Percentiles rank a stretch among this genome's conserved stretches.
Evolutionary conservation across 345 rosid genomes (phyloP).

Genomic region (Lumnitzera racemosa): DNA sequence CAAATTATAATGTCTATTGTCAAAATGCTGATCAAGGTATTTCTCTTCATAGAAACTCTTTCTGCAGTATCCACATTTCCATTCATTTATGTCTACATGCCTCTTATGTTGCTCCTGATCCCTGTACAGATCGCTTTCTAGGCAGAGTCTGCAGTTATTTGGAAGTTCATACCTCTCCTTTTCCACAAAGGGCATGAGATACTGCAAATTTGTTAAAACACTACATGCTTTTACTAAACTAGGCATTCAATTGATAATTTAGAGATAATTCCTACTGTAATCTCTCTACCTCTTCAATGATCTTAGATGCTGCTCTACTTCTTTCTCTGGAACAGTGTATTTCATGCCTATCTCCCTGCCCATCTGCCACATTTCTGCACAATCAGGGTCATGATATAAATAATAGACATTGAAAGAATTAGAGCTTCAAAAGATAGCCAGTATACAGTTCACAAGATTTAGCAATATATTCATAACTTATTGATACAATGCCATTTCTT

Average conservation of each 20-base stretch:
- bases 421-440: too few species aligned
- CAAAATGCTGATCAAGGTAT: conserved; percentile 56
- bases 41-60: conserved; percentile 61
- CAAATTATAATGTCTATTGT: conserved; percentile 44
- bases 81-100: conserved; percentile 44
- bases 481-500: too few species aligned
- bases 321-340: conserved; percentile 70
- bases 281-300: conserved; percentile 40
- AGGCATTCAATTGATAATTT: conserved; percentile 5
- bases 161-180: conserved; percentile 36
- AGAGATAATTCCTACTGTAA: not conserved
- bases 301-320: conserved; percentile 55
- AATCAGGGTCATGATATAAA: not conserved
- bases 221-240: conserved; percentile 5
- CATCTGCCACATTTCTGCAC: conserved; percentile 21
- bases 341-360: conserved; percentile 24
- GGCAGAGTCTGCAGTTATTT: conserved; percentile 46
- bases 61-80: conserved; percentile 64
- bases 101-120: conserved; percentile 64
- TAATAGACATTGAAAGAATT: not conserved
- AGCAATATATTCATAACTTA: too few species aligned
- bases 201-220: conserved; percentile 24
- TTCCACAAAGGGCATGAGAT: conserved; percentile 59
- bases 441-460: too few species aligned
- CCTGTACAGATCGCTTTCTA: conserved; percentile 44